Evolutionary conservation across 345 rosid genomes (phyloP).

Genomic region (Salix udensis): DNA sequence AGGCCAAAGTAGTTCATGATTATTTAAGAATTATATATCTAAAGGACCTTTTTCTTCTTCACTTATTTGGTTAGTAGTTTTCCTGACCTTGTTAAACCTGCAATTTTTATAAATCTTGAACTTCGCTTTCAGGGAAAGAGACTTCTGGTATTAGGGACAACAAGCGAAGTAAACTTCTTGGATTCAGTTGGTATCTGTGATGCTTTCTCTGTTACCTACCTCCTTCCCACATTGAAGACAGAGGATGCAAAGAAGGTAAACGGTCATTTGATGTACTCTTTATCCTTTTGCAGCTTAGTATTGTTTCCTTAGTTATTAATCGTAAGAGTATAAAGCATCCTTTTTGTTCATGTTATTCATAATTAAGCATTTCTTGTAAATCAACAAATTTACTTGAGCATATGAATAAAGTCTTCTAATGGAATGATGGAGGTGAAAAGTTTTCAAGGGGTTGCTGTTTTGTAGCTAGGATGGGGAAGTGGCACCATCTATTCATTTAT

Average conservation of each 20-base stretch:
- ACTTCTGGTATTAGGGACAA: conserved; percentile 87
- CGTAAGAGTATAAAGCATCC: not conserved
- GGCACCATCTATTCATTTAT: not conserved
- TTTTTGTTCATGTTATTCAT: not conserved
- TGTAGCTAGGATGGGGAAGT: not conserved
- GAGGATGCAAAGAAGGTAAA: conserved; percentile 82
- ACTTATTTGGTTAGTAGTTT: not conserved
- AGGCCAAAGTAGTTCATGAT: not conserved
- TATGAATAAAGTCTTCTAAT: not conserved
- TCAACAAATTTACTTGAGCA: not conserved
- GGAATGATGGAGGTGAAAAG: not conserved
- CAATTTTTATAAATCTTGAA: conserved; percentile 1
- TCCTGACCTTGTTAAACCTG: not conserved
- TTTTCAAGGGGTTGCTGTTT: not conserved
- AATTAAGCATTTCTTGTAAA: not conserved
- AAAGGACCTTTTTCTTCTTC: too few relatives aligned
- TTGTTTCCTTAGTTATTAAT: not conserved
- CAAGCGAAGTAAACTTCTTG: conserved; percentile 79
- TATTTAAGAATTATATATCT: not conserved
- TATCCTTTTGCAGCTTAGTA: not conserved
- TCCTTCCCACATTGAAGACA: conserved; percentile 62
- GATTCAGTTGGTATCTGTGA: conserved; percentile 71
- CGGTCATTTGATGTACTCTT: not conserved
- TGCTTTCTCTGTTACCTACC: conserved; percentile 71
- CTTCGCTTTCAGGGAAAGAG: conserved; percentile 65